A percentile compares a stretch with the other conserved stretches of the same genome.
These are phyloP conservation scores for Iris pallida DNA, from an alignment of 116 monocot species.

Conservation along the genomic window DNA sequence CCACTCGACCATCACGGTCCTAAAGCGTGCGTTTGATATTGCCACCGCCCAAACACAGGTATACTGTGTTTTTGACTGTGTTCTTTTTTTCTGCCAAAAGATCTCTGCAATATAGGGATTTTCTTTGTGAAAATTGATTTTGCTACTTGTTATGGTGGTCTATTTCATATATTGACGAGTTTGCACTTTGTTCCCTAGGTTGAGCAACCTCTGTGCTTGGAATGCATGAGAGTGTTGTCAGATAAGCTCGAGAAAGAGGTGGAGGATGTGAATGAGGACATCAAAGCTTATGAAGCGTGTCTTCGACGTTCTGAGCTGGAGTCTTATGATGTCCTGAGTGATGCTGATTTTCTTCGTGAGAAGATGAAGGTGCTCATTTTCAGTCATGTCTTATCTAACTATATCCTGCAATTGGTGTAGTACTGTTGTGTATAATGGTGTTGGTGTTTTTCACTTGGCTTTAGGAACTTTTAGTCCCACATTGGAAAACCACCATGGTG, in stretches of 20 bases:
- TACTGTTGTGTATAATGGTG: too few relatives aligned
- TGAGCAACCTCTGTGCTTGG: constrained; percentile 94
- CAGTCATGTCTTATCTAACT: neutral
- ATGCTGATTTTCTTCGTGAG: constrained; percentile 73
- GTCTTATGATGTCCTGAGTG: constrained; percentile 54
- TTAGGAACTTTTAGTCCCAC: too few relatives aligned
- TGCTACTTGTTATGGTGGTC: neutral
- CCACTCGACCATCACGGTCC: constrained; percentile 64
- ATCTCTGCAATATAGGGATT: too few relatives aligned
- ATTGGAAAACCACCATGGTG: too few relatives aligned
- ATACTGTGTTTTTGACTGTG: neutral
- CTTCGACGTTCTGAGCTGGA: constrained; percentile 62
- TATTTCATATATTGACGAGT: neutral
- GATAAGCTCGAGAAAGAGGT: constrained; percentile 91
- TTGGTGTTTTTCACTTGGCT: too few relatives aligned
- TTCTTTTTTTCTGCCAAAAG: too few relatives aligned
- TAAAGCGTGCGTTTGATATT: constrained; percentile 92
- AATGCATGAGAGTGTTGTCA: constrained; percentile 87
- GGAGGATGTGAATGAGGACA: constrained; percentile 91
- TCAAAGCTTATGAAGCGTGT: constrained; percentile 86
- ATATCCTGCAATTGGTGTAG: neutral
- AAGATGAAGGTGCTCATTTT: constrained; percentile 64
- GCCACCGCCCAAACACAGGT: constrained; percentile 88
- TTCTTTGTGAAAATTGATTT: neutral
- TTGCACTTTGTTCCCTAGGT: constrained; percentile 39